Evolutionary conservation across 768 basidiomycete species (phyloP).

Genomic region (Mycena rosella): DNA sequence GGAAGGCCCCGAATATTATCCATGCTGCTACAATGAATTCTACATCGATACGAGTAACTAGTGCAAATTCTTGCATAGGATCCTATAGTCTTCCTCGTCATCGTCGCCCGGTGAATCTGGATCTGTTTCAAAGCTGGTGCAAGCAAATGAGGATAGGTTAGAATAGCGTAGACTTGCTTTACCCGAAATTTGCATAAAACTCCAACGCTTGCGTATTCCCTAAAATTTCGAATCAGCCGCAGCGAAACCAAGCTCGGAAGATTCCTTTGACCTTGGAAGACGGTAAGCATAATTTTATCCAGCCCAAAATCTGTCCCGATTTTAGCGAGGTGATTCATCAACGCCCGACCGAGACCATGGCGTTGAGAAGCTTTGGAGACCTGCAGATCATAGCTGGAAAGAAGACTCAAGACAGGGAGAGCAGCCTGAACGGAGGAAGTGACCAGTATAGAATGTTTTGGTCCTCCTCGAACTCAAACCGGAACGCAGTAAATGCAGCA

Average conservation of each 20-base stretch:
- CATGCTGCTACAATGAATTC: too few relatives aligned
- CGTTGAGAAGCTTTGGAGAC: slow-evolving; percentile 59
- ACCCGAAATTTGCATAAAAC: slow-evolving; percentile 74
- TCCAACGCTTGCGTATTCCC: slow-evolving; percentile 58
- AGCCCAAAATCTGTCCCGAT: slow-evolving; percentile 69
- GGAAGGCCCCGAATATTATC: too few relatives aligned
- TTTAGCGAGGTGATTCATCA: slow-evolving; percentile 63
- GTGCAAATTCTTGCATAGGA: slow-evolving; percentile 52
- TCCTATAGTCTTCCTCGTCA: slow-evolving; percentile 57
- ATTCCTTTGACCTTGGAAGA: slow-evolving; percentile 70
- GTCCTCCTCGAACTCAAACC: slow-evolving; percentile 78
- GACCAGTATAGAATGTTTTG: slow-evolving; percentile 81
- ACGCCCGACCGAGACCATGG: slow-evolving; percentile 67
- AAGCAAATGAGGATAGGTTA: background rate
- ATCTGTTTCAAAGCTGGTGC: slow-evolving; percentile 66
- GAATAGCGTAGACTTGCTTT: background rate
- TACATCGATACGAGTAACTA: too few relatives aligned
- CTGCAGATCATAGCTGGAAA: slow-evolving; percentile 82
- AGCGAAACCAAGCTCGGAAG: background rate
- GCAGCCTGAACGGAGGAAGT: background rate
- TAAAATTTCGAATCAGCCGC: slow-evolving; percentile 40
- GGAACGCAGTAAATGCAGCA: slow-evolving; percentile 69
- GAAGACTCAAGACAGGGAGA: slow-evolving; percentile 5
- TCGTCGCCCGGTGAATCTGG: slow-evolving; percentile 61
- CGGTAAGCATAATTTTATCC: slow-evolving; percentile 82